Conservation (phyloP, 371 early-diverging fungal species). For the Lichtheimia ornata region DNA sequence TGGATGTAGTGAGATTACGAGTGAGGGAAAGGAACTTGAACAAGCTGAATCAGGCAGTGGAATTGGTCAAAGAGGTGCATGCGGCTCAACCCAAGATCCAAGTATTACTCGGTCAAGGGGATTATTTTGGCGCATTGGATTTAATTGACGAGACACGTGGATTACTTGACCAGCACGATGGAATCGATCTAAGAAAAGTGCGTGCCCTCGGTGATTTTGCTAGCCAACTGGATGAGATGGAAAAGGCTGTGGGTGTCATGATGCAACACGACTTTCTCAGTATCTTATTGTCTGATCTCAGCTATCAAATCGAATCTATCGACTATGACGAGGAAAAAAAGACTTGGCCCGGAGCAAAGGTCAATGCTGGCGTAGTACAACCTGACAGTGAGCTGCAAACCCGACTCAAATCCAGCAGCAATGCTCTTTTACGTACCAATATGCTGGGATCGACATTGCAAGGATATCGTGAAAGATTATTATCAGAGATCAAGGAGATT, state of each 20-base stretch:
- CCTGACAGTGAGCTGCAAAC: constrained; percentile 50
- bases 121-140: constrained; percentile 86
- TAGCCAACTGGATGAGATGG: constrained; percentile 66
- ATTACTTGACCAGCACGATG: constrained; percentile 35
- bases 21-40: constrained; percentile 73
- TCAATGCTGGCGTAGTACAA: constrained; percentile 7
- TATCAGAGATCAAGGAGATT: constrained; percentile 73
- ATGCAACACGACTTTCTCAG: constrained; percentile 75
- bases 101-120: constrained; percentile 70
- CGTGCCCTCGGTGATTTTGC: constrained; percentile 62
- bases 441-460: constrained; percentile 67
- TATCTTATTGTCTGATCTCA: constrained; percentile 62
- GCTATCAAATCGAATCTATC: constrained; percentile 34
- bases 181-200: constrained; percentile 60
- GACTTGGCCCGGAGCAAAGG: background rate
- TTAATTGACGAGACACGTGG: constrained; percentile 76
- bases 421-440: constrained; percentile 77
- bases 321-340: constrained; percentile 21
- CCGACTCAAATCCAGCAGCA: constrained; percentile 67
- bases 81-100: constrained; percentile 83
- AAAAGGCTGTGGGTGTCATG: constrained; percentile 66
- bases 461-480: constrained; percentile 68
- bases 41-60: constrained; percentile 64
- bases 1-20: constrained; percentile 80
- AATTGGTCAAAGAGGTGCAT: constrained; percentile 69